Evolutionary conservation across 257 asterid species (phyloP).

Genomic region (Salvia splendens): DNA sequence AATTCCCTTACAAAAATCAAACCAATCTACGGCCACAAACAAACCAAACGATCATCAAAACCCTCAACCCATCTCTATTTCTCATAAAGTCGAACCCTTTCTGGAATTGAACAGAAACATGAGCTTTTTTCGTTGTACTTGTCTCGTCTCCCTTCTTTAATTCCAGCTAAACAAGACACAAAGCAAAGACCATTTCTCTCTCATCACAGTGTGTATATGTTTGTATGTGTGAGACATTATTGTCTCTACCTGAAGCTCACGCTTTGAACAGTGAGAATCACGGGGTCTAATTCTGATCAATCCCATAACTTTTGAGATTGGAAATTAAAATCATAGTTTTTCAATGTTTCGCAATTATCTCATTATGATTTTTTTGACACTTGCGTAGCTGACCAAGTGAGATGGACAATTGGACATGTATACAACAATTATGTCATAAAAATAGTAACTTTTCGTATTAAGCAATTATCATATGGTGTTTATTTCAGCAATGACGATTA

Average conservation of each 20-base stretch:
- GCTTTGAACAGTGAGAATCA: constrained; percentile 33
- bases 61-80: neutral
- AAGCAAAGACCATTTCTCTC: constrained; percentile 24
- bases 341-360: too few species aligned
- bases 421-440: too few species aligned
- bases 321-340: too few species aligned
- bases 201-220: constrained; percentile 3
- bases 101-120: constrained; percentile 27
- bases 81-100: constrained; percentile 22
- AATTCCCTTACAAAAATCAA: constrained; percentile 7
- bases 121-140: constrained; percentile 30
- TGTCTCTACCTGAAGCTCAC: constrained; percentile 27
- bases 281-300: too few species aligned
- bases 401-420: too few species aligned
- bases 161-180: constrained; percentile 26
- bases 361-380: too few species aligned
- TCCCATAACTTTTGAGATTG: too few species aligned
- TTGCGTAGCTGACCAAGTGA: too few species aligned
- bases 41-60: neutral
- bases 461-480: too few species aligned
- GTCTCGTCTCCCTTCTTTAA: constrained; percentile 41
- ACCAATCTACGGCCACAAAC: constrained; percentile 32
- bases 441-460: too few species aligned
- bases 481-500: too few species aligned
- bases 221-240: constrained; percentile 14